A percentile compares a stretch with the other conserved stretches of the same genome.
These are phyloP conservation scores for Asterophora lycoperdoides DNA, from an alignment of 768 basidiomycete genomes.

Conservation along the genomic window DNA sequence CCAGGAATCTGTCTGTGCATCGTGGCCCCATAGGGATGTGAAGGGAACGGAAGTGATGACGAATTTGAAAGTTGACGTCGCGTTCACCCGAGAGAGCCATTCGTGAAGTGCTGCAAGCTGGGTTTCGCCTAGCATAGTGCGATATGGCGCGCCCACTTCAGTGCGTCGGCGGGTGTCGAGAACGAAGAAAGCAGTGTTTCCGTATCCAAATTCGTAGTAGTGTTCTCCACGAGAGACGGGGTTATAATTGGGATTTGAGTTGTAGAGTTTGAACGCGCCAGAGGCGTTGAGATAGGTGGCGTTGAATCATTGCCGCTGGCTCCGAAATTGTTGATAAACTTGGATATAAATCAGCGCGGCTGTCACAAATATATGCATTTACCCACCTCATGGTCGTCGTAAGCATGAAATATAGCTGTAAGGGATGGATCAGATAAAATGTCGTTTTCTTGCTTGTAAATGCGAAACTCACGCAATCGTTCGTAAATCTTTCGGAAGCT, in stretches of 20 bases:
- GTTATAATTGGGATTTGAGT: constrained; percentile 61
- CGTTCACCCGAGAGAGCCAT: constrained; percentile 67
- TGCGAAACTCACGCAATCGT: constrained; percentile 50
- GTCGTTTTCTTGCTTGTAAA: background rate
- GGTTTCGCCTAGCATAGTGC: constrained; percentile 66
- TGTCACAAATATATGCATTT: background rate
- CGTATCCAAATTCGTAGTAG: constrained; percentile 61
- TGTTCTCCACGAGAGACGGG: constrained; percentile 37
- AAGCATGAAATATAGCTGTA: constrained; percentile 66
- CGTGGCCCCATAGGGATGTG: constrained; percentile 64
- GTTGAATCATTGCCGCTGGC: constrained; percentile 51
- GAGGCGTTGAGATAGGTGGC: constrained; percentile 57
- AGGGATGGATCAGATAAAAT: constrained; percentile 36
- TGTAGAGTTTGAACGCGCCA: constrained; percentile 57
- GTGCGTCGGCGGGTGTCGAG: constrained; percentile 53
- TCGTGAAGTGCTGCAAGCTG: constrained; percentile 58
- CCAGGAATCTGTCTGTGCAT: constrained; percentile 67
- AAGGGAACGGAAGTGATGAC: constrained; percentile 72
- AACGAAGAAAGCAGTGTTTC: constrained; percentile 74
- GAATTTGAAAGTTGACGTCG: constrained; percentile 74
- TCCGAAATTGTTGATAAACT: constrained; percentile 67
- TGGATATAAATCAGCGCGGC: background rate
- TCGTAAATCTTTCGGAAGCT: constrained; percentile 69
- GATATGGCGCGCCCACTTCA: constrained; percentile 14
- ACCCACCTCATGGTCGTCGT: constrained; percentile 67